These are phyloP conservation scores for Colletotrichum scovillei DNA, from an alignment of 2,329 filamentous ascomycete species.

Conservation along the genomic window DNA sequence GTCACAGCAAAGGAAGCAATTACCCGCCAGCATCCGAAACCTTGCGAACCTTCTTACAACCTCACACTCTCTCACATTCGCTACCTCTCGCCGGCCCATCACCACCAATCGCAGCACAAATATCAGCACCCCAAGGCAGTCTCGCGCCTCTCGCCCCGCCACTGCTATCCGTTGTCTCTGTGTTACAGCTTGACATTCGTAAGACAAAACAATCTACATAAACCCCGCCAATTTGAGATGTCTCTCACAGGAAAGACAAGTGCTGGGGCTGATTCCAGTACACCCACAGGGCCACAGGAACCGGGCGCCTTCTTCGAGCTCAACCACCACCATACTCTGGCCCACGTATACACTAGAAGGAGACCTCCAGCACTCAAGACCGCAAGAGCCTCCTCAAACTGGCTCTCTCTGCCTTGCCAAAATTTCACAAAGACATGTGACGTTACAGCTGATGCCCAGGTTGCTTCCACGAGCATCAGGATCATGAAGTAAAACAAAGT, in stretches of 20 bases:
- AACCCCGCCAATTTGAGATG: background rate
- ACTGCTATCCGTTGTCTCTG: background rate
- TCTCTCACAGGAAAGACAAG: background rate
- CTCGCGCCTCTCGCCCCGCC: background rate
- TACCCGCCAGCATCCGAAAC: background rate
- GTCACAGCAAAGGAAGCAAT: background rate
- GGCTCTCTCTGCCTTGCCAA: background rate
- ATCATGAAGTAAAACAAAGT: background rate
- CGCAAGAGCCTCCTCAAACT: background rate
- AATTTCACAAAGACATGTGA: background rate
- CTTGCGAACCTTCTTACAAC: background rate
- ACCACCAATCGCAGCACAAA: too few relatives aligned
- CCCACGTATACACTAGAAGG: background rate
- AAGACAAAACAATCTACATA: background rate
- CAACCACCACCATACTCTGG: background rate
- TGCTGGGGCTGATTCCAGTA: too few relatives aligned
- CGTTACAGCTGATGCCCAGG: background rate
- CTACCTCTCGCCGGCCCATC: background rate
- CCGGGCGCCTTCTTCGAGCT: background rate
- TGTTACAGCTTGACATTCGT: background rate
- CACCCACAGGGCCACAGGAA: background rate
- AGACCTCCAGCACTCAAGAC: accelerated
- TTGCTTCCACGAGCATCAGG: background rate
- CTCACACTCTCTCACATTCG: background rate
- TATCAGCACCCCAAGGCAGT: background rate